Base-by-base conservation (phyloP, 1,139 yeast genomes). In the Candida sojae region DNA sequence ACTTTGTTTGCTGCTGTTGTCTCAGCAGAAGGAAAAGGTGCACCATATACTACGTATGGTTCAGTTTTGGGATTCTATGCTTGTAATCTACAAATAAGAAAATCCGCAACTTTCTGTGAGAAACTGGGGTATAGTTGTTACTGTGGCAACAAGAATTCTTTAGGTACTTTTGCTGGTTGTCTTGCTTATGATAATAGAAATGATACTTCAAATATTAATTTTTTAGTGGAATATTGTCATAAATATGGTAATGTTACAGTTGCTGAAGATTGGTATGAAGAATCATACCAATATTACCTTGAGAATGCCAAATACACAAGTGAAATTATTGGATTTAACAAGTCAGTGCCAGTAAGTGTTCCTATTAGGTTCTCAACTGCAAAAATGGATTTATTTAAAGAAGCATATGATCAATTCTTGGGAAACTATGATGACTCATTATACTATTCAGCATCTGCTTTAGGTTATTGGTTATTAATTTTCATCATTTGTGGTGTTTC, bases 391-490 rank as follows among this genome's bases (percentile, higher is more conserved):
- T 31, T 57, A 8, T 67, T 60, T 47, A 36, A 48, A 25, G 53
- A 48, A 2, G 55, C 68, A 1, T 71, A 71, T 48, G 54, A 53
- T 10, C 58, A 57, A 37, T 72, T 66, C 49, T 57, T 67, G 36
- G 73, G 72, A 5, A 71, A 70, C 49, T 72, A 67, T 51, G 62
- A 66, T 46, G 60, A 65, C 45, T 71, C 83, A 3, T 65, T 76
- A 46, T 77, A 64, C 52, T 71, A 76, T 54, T 86, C 86, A 9
- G 62, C 73, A 23, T 83, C 75, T 2, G 47, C 73, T 28, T 54
- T 80, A 30, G 80, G 78, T 0, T 81, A 71, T 56, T 80, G 85
- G 83, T 72, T 67, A 1, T 46, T 74, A 3, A 65, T 82, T 7
- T 57, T 80, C 50, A 26, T 80, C 1, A 31, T 73, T 30, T 75